A percentile compares a stretch with the other conserved stretches of the same genome.
These are phyloP conservation scores for Plasmodium billcollinsi DNA, from an alignment of 169 alveolate genomes.

Conservation along the genomic window DNA sequence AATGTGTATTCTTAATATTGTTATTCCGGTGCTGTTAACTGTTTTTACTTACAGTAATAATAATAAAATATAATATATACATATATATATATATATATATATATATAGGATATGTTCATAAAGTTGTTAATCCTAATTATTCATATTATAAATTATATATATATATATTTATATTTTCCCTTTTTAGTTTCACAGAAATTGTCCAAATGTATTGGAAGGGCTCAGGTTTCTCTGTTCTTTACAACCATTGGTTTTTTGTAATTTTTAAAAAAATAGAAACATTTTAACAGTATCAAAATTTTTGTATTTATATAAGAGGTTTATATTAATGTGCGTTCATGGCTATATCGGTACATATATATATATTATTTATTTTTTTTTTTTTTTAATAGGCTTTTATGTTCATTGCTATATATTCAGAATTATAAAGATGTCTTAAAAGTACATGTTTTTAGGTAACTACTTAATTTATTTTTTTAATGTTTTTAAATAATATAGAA, in stretches of 20 bases:
- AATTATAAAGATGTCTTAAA: slow-evolving; percentile 61
- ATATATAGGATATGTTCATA: no score
- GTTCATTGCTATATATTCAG: slow-evolving; percentile 38
- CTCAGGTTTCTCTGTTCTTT: slow-evolving; percentile 71
- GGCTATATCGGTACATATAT: not conserved
- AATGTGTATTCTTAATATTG: slow-evolving; percentile 64
- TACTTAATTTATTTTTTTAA: not conserved
- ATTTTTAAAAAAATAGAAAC: slow-evolving; percentile 5
- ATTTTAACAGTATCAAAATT: not conserved
- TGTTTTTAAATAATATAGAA: not conserved
- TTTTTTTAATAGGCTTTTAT: slow-evolving; percentile 26
- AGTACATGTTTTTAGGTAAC: slow-evolving; percentile 63
- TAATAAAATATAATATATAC: not conserved
- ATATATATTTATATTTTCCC: not conserved
- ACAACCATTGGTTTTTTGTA: slow-evolving; percentile 66
- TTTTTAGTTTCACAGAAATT: slow-evolving; percentile 48
- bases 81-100: not conserved
- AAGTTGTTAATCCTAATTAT: no score
- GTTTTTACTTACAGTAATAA: slow-evolving; percentile 50
- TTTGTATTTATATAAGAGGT: not conserved
- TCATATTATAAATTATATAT: no score
- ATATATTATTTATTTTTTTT: not conserved
- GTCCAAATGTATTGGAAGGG: slow-evolving; percentile 70
- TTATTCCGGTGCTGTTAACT: slow-evolving; percentile 49
- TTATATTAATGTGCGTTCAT: not conserved